phyloP scores from a whole-genome alignment of 2,329 filamentous ascomycete species.

The Cladosporium austrohemisphaericum region DNA sequence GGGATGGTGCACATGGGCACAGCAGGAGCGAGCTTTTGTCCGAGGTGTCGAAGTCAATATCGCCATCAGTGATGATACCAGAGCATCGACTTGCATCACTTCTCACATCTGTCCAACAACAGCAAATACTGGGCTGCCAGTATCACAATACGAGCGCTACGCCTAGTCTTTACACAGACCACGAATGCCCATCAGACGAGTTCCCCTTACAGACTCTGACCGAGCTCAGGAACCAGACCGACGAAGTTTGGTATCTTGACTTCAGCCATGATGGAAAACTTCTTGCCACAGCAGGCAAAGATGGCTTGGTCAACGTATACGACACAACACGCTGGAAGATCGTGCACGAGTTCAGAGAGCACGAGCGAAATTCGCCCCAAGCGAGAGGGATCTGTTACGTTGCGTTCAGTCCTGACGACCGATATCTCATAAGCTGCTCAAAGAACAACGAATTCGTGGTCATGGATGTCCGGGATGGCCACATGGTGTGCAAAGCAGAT shows the following conservation, averaged over 20 bases:
- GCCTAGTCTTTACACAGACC: constrained; percentile 85
- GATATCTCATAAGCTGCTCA: constrained; percentile 76
- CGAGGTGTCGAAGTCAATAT: constrained; percentile 83
- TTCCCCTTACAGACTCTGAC: constrained; percentile 72
- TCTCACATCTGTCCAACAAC: constrained; percentile 76
- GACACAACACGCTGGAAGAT: constrained; percentile 68
- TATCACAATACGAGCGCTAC: constrained; percentile 80
- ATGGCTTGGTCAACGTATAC: constrained; percentile 75
- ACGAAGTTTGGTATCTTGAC: constrained; percentile 87
- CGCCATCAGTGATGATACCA: constrained; percentile 93
- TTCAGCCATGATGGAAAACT: constrained; percentile 85
- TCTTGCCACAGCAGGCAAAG: constrained; percentile 77
- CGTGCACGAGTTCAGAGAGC: constrained; percentile 44
- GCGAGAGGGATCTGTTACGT: constrained; percentile 67
- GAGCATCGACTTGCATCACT: constrained; percentile 81
- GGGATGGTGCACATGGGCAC: constrained; percentile 75
- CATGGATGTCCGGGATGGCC: constrained; percentile 43
- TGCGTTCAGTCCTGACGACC: constrained; percentile 89
- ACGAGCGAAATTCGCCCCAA: constrained; percentile 24
- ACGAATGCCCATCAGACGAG: constrained; percentile 71
- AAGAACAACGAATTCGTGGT: constrained; percentile 35
- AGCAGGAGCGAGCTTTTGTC: constrained; percentile 74
- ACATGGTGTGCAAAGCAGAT: constrained; percentile 59
- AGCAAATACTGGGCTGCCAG: constrained; percentile 76
- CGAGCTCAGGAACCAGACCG: constrained; percentile 68